phyloP scores from a whole-genome alignment of 768 basidiomycete species.

The Podaxis sp. region DNA sequence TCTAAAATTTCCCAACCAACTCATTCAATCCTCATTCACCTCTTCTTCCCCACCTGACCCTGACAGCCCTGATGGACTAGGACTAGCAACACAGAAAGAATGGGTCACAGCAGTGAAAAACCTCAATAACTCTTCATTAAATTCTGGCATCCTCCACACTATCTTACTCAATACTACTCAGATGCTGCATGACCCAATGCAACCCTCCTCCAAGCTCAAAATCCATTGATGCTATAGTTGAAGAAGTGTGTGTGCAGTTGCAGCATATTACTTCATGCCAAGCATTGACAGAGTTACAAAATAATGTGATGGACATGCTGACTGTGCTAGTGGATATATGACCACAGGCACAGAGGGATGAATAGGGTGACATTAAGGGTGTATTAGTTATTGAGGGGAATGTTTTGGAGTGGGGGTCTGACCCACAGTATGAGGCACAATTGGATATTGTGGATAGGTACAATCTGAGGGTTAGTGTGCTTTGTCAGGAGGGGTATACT shows the following conservation, averaged over 20 bases:
- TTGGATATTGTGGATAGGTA: slow-evolving; percentile 72
- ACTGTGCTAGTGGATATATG: slow-evolving; percentile 80
- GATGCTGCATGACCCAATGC: slow-evolving; percentile 57
- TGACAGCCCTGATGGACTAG: not conserved
- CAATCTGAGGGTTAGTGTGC: slow-evolving; percentile 70
- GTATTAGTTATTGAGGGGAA: slow-evolving; percentile 75
- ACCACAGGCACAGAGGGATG: slow-evolving; percentile 56
- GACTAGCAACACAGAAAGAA: slow-evolving; percentile 15
- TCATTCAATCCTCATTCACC: slow-evolving; percentile 37
- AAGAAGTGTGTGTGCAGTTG: slow-evolving; percentile 59
- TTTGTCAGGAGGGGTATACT: slow-evolving; percentile 73
- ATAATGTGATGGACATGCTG: slow-evolving; percentile 52
- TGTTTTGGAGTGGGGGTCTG: slow-evolving; percentile 78
- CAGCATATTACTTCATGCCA: slow-evolving; percentile 60
- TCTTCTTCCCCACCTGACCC: not conserved
- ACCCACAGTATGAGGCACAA: slow-evolving; percentile 60
- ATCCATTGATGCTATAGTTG: slow-evolving; percentile 57
- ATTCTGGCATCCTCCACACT: slow-evolving; percentile 69
- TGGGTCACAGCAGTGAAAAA: slow-evolving; percentile 54
- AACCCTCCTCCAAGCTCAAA: slow-evolving; percentile 66
- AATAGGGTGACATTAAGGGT: slow-evolving; percentile 60
- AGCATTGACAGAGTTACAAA: slow-evolving; percentile 60
- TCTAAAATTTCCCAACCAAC: slow-evolving; percentile 67
- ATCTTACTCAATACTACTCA: slow-evolving; percentile 63
- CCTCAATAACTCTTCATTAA: slow-evolving; percentile 54